A percentile compares a stretch with the other conserved stretches of the same genome.
These are phyloP conservation scores for Hibiscus tridactylites DNA, from an alignment of 345 rosid species.

Conservation along the genomic window DNA sequence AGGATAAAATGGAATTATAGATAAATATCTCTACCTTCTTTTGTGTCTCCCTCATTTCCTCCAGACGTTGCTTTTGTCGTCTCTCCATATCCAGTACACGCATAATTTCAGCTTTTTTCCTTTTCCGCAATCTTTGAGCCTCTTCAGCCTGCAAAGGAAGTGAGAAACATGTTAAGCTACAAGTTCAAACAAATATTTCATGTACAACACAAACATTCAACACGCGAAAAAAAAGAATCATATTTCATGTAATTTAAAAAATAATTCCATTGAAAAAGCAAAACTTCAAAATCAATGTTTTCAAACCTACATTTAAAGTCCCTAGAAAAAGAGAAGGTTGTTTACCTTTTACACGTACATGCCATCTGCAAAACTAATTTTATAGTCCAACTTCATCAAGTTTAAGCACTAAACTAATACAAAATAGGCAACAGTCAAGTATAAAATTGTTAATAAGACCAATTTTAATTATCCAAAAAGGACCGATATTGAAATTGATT, in stretches of 20 bases:
- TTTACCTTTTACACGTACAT: not conserved
- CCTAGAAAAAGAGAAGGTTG: not conserved
- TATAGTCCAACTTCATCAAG: not conserved
- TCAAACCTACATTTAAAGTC: not conserved
- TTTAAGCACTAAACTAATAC: not conserved
- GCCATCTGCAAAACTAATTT: not conserved
- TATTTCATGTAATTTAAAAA: not conserved
- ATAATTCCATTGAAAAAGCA: not conserved
- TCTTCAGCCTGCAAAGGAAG: slow-evolving; percentile 66
- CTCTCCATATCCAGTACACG: slow-evolving; percentile 73
- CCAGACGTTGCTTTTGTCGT: slow-evolving; percentile 78
- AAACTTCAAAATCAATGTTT: not conserved
- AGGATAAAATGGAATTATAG: not conserved
- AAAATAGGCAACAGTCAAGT: not conserved
- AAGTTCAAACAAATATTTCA: not conserved
- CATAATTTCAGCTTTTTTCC: slow-evolving; percentile 45
- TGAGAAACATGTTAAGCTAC: not conserved
- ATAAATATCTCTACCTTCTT: slow-evolving; percentile 52
- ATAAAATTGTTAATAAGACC: not conserved
- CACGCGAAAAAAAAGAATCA: not conserved
- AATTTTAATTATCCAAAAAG: not conserved
- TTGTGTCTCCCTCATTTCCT: slow-evolving; percentile 82
- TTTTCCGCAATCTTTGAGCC: slow-evolving; percentile 64
- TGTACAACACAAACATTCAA: not conserved
- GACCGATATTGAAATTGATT: not conserved